Conservation (phyloP, 306 rosid species). For the Quercus engelmannii region DNA sequence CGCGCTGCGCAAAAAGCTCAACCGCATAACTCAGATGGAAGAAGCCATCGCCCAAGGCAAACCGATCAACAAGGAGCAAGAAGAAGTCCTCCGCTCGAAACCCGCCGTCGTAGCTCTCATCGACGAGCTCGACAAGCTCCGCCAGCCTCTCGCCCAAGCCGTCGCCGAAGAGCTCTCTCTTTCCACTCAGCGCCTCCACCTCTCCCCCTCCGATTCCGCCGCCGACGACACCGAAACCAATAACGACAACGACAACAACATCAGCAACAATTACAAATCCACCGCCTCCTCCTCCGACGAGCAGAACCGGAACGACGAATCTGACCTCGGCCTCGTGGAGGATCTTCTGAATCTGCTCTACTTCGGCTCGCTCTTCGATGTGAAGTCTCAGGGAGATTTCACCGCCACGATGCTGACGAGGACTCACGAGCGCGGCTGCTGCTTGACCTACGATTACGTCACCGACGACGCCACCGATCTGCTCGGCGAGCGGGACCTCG, state of each 20-base stretch:
- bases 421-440: conserved; percentile 88
- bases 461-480: conserved; percentile 96
- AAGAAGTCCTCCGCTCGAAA: conserved; percentile 80
- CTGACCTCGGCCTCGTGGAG: conserved; percentile 39
- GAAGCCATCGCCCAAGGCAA: conserved; percentile 74
- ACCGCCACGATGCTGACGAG: conserved; percentile 79
- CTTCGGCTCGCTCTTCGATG: conserved; percentile 87
- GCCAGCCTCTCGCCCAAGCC: conserved; percentile 71
- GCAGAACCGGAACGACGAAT: background rate
- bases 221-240: conserved; percentile 12
- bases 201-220: conserved; percentile 22
- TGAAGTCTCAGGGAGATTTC: conserved; percentile 81
- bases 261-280: background rate
- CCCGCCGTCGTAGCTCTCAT: conserved; percentile 48
- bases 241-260: background rate
- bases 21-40: conserved; percentile 72
- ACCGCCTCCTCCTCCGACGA: conserved; percentile 3
- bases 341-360: conserved; percentile 81
- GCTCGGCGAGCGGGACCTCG: conserved; percentile 84
- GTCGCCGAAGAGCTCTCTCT: conserved; percentile 60
- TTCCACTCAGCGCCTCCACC: conserved; percentile 36
- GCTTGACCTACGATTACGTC: conserved; percentile 92
- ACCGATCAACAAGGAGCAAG: conserved; percentile 72
- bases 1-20: conserved; percentile 66
- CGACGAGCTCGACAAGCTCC: conserved; percentile 94